Evolutionary conservation across 345 rosid species (phyloP).

Genomic region (Dipteronia dyeriana): DNA sequence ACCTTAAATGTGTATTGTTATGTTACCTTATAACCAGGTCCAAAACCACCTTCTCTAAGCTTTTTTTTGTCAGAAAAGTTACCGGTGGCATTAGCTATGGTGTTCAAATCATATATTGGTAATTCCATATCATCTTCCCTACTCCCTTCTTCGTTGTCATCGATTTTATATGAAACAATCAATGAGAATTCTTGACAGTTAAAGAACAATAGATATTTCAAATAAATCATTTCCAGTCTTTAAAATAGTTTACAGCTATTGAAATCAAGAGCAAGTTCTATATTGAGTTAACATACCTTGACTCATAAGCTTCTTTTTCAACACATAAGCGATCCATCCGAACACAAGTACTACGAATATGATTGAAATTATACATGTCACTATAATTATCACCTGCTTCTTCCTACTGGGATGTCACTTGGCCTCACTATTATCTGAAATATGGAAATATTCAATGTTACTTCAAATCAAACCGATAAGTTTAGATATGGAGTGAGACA

Average conservation of each 20-base stretch:
- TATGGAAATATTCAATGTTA: background rate
- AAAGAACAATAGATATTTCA: too few relatives aligned
- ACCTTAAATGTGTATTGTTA: background rate
- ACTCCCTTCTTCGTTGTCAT: conserved; percentile 11
- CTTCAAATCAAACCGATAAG: too few relatives aligned
- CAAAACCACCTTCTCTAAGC: conserved; percentile 47
- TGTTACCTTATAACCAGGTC: conserved; percentile 44
- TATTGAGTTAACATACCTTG: conserved; percentile 7
- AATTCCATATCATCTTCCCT: conserved; percentile 33
- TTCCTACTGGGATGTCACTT: background rate
- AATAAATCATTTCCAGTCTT: too few relatives aligned
- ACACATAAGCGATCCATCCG: conserved; percentile 12
- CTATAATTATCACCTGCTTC: conserved; percentile 19
- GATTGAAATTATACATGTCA: conserved; percentile 16
- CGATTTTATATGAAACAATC: too few relatives aligned
- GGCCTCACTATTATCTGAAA: background rate
- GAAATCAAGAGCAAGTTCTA: background rate
- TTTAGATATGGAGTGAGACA: too few relatives aligned
- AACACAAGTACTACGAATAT: background rate
- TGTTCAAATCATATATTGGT: conserved; percentile 31
- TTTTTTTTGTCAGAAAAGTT: conserved; percentile 29
- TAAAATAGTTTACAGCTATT: too few relatives aligned
- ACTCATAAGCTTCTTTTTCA: conserved; percentile 14
- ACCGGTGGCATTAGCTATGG: conserved; percentile 30
- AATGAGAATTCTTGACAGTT: too few relatives aligned